Evolutionary conservation across 2,329 filamentous ascomycete genomes (phyloP), one percentile per base, ranked within the genome.

Genomic region (Curvularia spicifera): DNA sequence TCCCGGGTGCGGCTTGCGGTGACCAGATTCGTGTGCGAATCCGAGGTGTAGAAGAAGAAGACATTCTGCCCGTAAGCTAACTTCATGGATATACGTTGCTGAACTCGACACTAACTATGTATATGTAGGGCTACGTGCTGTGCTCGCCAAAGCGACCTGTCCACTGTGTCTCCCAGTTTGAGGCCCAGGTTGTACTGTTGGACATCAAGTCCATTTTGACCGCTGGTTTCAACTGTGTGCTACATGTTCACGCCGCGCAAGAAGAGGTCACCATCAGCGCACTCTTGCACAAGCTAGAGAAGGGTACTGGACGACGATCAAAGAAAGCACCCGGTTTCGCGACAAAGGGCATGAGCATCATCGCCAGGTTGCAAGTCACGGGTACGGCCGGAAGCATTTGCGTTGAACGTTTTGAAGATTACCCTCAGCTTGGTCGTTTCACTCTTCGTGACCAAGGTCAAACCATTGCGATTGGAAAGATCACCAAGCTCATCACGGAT

Each of bases 381-480:
- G 91, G 93, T 65, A 91, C 89, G 56, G 91, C 91, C 15, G 92
- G 92, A 56, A 87, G 88, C 42, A 92, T 99, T 35, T 98, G 96
- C 78, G 88, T 98, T 26, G 95, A 99, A 81, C 87, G 85, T 63
- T 99, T 97, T 70, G 93, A 97, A 74, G 94, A 98, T 75, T 97
- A 98, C 79, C 89, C 93, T 59, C 95, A 98, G 49, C 64, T 78
- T 52, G 76, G 77, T 37, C 58, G 59, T 24, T 75, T 68, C 53
- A 72, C 71, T 29, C 64, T 73, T 26, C 70, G 69, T 75, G 53
- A 71, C 55, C 74, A 98, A 89, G 95, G 95, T 71, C 94, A 98
- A 90, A 99, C 95, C 0, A 97, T 99, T 82, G 95, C 95, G 56
- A 99, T 99, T 81, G 95, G 95, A 74, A 99, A 99, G 86, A 96